Percentiles rank a stretch among this genome's conserved stretches.
Evolutionary conservation across 2,329 filamentous ascomycete species (phyloP).

Genomic region (Apiospora pterosperma): DNA sequence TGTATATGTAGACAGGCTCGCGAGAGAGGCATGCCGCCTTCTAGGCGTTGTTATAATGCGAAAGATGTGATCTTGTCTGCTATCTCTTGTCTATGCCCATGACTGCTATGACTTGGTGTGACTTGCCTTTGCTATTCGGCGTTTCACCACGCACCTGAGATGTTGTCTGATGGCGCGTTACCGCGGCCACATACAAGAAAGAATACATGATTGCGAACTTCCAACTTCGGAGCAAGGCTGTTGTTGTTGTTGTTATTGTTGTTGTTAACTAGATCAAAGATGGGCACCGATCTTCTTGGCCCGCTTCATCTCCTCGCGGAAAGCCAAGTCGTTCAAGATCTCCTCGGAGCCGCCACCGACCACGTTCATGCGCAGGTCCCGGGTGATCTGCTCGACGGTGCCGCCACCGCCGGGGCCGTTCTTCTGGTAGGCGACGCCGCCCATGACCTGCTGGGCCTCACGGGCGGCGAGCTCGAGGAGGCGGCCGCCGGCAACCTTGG

Average conservation of each 20-base stretch:
- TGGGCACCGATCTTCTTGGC: conserved; percentile 95
- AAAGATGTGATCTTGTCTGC: neutral
- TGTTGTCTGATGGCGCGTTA: neutral
- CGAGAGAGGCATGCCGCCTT: neutral
- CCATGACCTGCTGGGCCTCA: conserved; percentile 96
- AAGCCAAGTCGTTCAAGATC: conserved; percentile 97
- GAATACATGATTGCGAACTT: neutral
- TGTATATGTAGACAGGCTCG: neutral
- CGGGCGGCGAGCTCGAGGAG: conserved; percentile 98
- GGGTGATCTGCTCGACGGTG: conserved; percentile 91
- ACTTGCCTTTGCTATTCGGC: neutral
- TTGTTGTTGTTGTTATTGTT: no score
- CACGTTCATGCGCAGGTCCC: conserved; percentile 93
- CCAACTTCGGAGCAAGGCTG: no score
- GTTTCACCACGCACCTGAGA: neutral
- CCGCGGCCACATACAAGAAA: neutral
- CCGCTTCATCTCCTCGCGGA: conserved; percentile 84
- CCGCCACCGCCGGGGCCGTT: conserved; percentile 68
- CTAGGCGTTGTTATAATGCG: neutral
- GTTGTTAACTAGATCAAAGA: no score
- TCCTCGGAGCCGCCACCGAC: conserved; percentile 95
- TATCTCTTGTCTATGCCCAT: neutral
- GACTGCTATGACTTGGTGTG: neutral
- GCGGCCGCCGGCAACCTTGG: conserved; percentile 90
- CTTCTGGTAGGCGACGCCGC: conserved; percentile 80